Evolutionary conservation across 345 rosid species (phyloP).

Genomic region (Linum usitatissimum): DNA sequence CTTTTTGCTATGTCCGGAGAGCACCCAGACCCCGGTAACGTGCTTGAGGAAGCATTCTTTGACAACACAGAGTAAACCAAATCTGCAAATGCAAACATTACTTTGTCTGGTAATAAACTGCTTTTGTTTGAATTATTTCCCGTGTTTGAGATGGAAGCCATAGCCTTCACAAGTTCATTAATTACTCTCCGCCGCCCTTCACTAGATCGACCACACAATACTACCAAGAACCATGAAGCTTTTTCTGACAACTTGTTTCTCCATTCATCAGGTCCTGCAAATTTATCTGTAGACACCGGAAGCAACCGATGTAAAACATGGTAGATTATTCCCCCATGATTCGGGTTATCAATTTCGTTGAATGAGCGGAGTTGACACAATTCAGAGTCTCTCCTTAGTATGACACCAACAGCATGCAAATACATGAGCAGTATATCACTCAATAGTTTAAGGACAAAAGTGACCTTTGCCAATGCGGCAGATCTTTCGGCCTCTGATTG

Average conservation of each 20-base stretch:
- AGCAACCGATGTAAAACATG: slow-evolving; percentile 75
- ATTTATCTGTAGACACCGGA: slow-evolving; percentile 58
- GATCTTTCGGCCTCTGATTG: slow-evolving; percentile 71
- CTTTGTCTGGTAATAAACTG: slow-evolving; percentile 62
- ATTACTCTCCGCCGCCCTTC: slow-evolving; percentile 85
- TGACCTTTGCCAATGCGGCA: slow-evolving; percentile 78
- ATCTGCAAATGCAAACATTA: slow-evolving; percentile 62
- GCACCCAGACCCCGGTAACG: slow-evolving; percentile 73
- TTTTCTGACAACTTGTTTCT: slow-evolving; percentile 81
- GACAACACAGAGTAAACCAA: slow-evolving; percentile 72
- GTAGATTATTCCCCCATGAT: slow-evolving; percentile 56
- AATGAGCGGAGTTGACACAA: slow-evolving; percentile 59
- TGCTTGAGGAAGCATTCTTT: slow-evolving; percentile 72
- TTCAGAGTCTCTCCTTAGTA: slow-evolving; percentile 77
- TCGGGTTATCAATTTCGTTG: slow-evolving; percentile 41
- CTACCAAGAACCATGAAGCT: slow-evolving; percentile 85
- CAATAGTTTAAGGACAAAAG: slow-evolving; percentile 77
- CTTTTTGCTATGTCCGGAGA: slow-evolving; percentile 88
- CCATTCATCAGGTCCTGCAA: slow-evolving; percentile 81
- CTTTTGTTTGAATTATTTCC: slow-evolving; percentile 52
- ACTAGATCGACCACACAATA: slow-evolving; percentile 75
- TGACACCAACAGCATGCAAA: slow-evolving; percentile 73
- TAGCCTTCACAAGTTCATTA: slow-evolving; percentile 73
- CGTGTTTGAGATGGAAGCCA: slow-evolving; percentile 51
- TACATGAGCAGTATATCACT: slow-evolving; percentile 87